Conservation (phyloP, 306 rosid genomes). For the Cucurbita pepo region DNA sequence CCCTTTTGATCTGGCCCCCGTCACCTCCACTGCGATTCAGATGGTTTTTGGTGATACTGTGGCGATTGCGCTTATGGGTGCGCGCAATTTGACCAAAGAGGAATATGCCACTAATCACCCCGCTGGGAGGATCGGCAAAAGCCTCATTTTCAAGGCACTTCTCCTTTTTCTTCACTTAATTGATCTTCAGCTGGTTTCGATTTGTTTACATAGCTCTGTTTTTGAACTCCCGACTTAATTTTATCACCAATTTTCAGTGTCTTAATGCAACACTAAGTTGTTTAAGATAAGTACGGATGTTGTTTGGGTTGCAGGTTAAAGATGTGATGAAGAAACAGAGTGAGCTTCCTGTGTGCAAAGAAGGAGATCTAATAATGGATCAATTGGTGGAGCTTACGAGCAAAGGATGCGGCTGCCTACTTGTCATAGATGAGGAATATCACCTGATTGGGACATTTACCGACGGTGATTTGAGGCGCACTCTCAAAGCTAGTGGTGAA, state of each 20-base stretch:
- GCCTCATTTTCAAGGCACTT: constrained; percentile 81
- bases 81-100: constrained; percentile 63
- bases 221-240: not conserved
- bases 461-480: constrained; percentile 90
- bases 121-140: constrained; percentile 87
- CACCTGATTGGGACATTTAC: constrained; percentile 82
- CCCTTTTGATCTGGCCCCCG: constrained; percentile 93
- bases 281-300: not conserved
- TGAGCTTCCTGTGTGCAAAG: constrained; percentile 80
- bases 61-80: constrained; percentile 88
- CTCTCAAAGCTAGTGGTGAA: constrained; percentile 82
- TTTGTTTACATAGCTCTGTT: not conserved
- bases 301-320: constrained; percentile 37
- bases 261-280: not conserved
- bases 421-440: constrained; percentile 47
- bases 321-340: constrained; percentile 87
- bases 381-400: constrained; percentile 78
- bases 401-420: constrained; percentile 89
- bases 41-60: constrained; percentile 97
- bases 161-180: not conserved
- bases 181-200: not conserved
- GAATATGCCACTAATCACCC: constrained; percentile 92
- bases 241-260: not conserved
- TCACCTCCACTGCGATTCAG: constrained; percentile 90
- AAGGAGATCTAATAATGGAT: constrained; percentile 83